These are phyloP conservation scores for Sequoia sempervirens DNA, from an alignment of 75 land plant species.

Conservation along the genomic window DNA sequence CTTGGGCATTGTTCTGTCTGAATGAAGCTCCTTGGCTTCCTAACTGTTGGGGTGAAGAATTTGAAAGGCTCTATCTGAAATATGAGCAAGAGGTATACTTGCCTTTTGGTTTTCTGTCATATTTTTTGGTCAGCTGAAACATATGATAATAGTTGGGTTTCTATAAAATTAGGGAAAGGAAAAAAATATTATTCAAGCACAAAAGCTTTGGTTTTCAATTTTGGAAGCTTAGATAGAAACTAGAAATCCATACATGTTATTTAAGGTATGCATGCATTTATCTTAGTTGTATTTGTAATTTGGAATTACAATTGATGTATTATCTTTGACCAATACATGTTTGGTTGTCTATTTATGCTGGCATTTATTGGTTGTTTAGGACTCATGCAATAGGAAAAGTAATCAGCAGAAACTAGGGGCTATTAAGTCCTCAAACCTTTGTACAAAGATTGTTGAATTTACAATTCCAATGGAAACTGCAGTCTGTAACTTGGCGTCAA, in stretches of 20 bases:
- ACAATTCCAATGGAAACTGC: slow-evolving; percentile 93
- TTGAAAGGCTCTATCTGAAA: slow-evolving; percentile 63
- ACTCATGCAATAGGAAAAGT: slow-evolving; percentile 91
- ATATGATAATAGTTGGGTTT: background rate
- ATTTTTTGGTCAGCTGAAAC: background rate
- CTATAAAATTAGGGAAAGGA: slow-evolving; percentile 66
- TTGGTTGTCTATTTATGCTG: background rate
- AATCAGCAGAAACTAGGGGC: slow-evolving; percentile 96
- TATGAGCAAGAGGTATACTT: slow-evolving; percentile 68
- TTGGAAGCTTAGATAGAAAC: slow-evolving; percentile 90
- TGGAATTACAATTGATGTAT: background rate
- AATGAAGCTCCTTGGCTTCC: slow-evolving; percentile 92
- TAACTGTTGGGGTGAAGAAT: slow-evolving; percentile 96
- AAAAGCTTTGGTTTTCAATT: slow-evolving; percentile 87
- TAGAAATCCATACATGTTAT: slow-evolving; percentile 96
- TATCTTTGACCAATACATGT: background rate
- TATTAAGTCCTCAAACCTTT: slow-evolving; percentile 93
- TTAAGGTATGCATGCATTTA: slow-evolving; percentile 49
- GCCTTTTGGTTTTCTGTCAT: background rate
- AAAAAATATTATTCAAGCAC: slow-evolving; percentile 77
- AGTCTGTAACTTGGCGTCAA: slow-evolving; percentile 94
- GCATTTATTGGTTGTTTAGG: slow-evolving; percentile 36
- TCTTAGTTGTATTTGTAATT: background rate
- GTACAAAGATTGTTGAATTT: slow-evolving; percentile 90
- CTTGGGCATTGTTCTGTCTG: slow-evolving; percentile 93